Conservation (phyloP, 192 early-diverging fungal genomes). For the Chytriomyces sp. region DNA sequence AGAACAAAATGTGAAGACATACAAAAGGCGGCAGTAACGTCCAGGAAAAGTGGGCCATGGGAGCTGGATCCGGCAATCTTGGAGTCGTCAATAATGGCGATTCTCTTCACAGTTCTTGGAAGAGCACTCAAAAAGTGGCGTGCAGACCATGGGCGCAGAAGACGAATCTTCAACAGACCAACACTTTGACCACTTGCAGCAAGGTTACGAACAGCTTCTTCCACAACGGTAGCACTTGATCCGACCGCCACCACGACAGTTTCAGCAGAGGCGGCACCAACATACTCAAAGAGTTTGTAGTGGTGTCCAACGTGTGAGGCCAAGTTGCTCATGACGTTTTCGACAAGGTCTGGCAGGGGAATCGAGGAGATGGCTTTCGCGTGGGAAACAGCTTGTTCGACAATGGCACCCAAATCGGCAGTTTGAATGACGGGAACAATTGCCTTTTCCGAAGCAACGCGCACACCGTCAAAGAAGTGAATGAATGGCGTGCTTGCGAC, state of each 20-base stretch:
- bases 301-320: conserved; percentile 57
- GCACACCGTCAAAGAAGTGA: conserved; percentile 80
- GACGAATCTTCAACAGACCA: conserved; percentile 79
- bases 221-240: conserved; percentile 55
- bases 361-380: conserved; percentile 7
- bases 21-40: conserved; percentile 72
- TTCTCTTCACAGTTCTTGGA: conserved; percentile 66
- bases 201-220: conserved; percentile 57
- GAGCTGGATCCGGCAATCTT: conserved; percentile 45
- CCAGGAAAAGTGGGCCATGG: conserved; percentile 75
- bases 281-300: conserved; percentile 85
- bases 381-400: conserved; percentile 29
- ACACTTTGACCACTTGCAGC: conserved; percentile 41
- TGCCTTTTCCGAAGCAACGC: conserved; percentile 57
- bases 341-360: conserved; percentile 42
- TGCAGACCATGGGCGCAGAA: conserved; percentile 86
- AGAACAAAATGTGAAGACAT: conserved; percentile 13
- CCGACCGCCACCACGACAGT: conserved; percentile 82
- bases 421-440: conserved; percentile 61
- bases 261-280: conserved; percentile 72
- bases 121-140: conserved; percentile 70
- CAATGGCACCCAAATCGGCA: conserved; percentile 53
- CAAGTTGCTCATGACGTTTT: conserved; percentile 55
- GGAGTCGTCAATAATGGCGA: conserved; percentile 80
- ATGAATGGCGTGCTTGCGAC: conserved; percentile 71